Conservation (phyloP, 805 yeast genomes). For the Ogataea populi-albae region DNA sequence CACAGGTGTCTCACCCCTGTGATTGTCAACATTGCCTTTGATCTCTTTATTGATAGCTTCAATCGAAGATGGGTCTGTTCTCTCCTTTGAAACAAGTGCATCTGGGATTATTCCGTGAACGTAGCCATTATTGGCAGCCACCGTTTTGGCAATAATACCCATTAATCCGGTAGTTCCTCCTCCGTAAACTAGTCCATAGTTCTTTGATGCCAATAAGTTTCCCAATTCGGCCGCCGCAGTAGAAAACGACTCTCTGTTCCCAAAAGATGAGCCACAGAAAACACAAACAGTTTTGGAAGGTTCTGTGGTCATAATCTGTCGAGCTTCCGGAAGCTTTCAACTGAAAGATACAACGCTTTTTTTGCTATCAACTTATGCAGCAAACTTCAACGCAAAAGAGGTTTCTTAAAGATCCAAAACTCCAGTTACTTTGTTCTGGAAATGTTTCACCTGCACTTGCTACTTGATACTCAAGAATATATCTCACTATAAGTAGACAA, state of each 20-base stretch:
- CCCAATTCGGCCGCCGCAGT: conserved; percentile 62
- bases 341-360: too few species aligned
- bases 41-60: conserved; percentile 46
- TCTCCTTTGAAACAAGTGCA: conserved; percentile 72
- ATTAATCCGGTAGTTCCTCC: conserved; percentile 86
- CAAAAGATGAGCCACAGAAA: conserved; percentile 82
- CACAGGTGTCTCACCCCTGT: conserved; percentile 59
- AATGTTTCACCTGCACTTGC: too few species aligned
- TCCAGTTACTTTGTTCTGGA: too few species aligned
- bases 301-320: too few species aligned
- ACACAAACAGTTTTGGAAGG: conserved; percentile 62
- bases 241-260: conserved; percentile 49
- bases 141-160: conserved; percentile 71
- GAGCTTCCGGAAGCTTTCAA: too few species aligned
- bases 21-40: conserved; percentile 52
- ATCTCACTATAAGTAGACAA: too few species aligned
- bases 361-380: too few species aligned
- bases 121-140: conserved; percentile 55
- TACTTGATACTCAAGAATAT: too few species aligned
- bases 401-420: too few species aligned
- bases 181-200: conserved; percentile 82
- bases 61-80: conserved; percentile 36
- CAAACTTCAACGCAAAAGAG: too few species aligned
- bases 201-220: conserved; percentile 46
- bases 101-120: conserved; percentile 88